Base-by-base conservation (phyloP, 176 grass and related monocot genomes). In the Hsuehochloa calcarea region DNA sequence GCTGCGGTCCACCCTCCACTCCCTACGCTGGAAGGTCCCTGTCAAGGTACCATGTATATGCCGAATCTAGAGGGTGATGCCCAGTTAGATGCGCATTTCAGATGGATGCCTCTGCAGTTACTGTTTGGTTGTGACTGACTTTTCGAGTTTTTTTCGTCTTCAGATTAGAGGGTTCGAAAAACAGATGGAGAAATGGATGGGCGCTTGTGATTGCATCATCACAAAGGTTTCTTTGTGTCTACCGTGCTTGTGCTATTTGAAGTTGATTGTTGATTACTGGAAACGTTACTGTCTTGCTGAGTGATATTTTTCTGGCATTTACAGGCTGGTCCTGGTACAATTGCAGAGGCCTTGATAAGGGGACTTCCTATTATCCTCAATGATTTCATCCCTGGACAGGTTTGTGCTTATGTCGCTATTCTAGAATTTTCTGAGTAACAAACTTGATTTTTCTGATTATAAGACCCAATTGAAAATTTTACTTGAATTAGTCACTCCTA, bases 111-210 rank as follows among this genome's bases (percentile, higher is more conserved):
- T 55, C 67, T 58, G 52, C 25, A 6, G 23, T n/a, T 65, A 41
- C 19, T 15, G 74, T 86, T 78, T 46, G 72, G 60, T 31, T n/a
- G 41, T 74, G 29, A 68, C 74, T 87, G n/a, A 85, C n/a, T 10
- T 69, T 16, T 76, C 3, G 1, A 17, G 39, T 1, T 80, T 58
- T 72, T 75, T 74, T 73, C 8, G 35, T 34, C 63, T 43, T 40
- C 90, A 97, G 92, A 84, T 94, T 46, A 92, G 82, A 85, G 90
- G 95, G 81, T 94, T 97, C 60, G 95, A 94, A 71, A 94, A 79
- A 17, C 90, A 91, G 84, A 94, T 97, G 80, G 92, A 97, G 49
- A 94, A 87, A 86, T 97, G 95, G 95, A 97, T 97, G 92, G 86
- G 74, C 11, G 81, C 92, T 82, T 97, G 95, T 46, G 95, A 97